Evolutionary conservation across 148 eudicot species (phyloP), one percentile per base, ranked within the genome.

Genomic region (Camellia granthamiana): DNA sequence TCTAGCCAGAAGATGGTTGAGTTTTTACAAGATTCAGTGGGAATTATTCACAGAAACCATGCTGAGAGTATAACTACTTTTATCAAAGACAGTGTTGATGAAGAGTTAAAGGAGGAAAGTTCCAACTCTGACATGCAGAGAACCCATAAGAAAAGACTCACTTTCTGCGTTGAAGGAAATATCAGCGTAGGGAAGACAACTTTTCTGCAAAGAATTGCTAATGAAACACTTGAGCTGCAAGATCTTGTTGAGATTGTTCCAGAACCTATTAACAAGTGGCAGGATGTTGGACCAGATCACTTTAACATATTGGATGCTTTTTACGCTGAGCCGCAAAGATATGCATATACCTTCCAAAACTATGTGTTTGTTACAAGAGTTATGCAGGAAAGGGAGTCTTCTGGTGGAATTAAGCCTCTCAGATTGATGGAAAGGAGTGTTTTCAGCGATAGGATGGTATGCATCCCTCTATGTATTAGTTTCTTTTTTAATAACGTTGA

Each of bases 181-280:
- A 95, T 95, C 56, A 95, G 98, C 80, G 98, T 95, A 75, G 98
- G 98, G n/a, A 95, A 93, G 81, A 85, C 94, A 4, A 95, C 98
- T 74, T 95, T 95, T 81, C 83, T 95, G 82, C 93, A 90, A 89
- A 91, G 97, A 87, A 95, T 95, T 72, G 98, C 97, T 67, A 93
- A 93, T 85, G 98, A 95, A 83, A 95, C 98, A 6, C 89, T 95
- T 65, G 98, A 93, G 88, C 92, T 95, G 8, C 92, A 82, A 60
- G 98, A 95, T 83, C 91, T 95, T 83, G 97, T 95, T 75, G 97
- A 95, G 85, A 88, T 93, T 75, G 98, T 95, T 82, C 98, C 98
- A 23, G 98, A 95, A 78, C 98, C 98, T 10, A 78, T 95, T 81
- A 88, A 86, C 84, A 95, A 93, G 89, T 95, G 98, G 98, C 98